Evolutionary conservation across 2,329 filamentous ascomycete genomes (phyloP), one percentile per base, ranked within the genome.

Genomic region (Corinectria fuckeliana): DNA sequence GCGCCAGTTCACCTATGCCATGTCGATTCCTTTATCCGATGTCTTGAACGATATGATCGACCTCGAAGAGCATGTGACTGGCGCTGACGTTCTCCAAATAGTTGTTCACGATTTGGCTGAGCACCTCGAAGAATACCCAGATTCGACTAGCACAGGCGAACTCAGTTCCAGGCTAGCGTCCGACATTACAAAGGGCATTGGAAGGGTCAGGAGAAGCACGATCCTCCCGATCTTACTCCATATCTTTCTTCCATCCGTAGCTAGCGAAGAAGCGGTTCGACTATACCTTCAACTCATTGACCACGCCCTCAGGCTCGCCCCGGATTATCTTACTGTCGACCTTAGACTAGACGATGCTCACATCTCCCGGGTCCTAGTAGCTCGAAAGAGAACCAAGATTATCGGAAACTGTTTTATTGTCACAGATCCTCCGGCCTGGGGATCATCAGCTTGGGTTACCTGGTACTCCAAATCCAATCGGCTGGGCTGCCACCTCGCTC

Each of bases 11-110:
- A 92, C 90, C 0, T 90, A 89, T 68, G 88, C 89, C 5, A 78
- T 90, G 0, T 85, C 86, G 3, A 78, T 91, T 1, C 81, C 84
- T 2, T 73, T 90, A 2, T 85, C 84, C 0, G 81, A 82, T 14
- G 74, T 92, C 3, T 68, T 88, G 1, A 74, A 80, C 1, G 77
- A 78, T 10, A 75, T 81, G 2, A 68, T 88, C 18, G 85, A 91
- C 57, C 81, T 91, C 10, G 86, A 90, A 64, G 83, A 87, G 23
- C 74, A 89, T 18, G 88, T 90, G 59, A 83, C 83, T n/a, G 88
- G 87, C 4, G 84, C 83, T 3, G 89, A 91, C 72, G 88, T 87
- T 5, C 84, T 91, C 28, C 87, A 91, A 68, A 76, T 91, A 4
- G 79, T 84, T 13, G 76, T 89, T 61, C 69, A 63, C 25, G 64